Evolutionary conservation across 1,139 yeast species (phyloP), one percentile per base, ranked within the genome.

Genomic region (Suhomyces bolitotheri): DNA sequence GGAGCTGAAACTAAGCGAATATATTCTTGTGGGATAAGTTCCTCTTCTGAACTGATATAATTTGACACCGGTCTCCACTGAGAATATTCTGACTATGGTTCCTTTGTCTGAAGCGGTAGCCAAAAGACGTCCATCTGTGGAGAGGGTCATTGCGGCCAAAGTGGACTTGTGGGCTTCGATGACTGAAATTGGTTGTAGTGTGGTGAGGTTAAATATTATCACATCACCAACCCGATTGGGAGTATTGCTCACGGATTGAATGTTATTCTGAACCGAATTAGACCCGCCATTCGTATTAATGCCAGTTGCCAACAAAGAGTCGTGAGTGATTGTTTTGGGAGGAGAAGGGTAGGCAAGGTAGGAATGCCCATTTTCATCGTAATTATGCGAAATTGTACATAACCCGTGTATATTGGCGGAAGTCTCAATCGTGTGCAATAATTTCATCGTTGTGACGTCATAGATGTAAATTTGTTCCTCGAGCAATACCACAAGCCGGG

Each of bases 41-140:
- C 98, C 98, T 54, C 97, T 73, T 48, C 98, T 73, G 60, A 92
- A 92, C 58, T 92, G 97, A 54, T 79, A 88, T 33, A 90, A 63
- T 52, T 90, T 87, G 14, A 78, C 73, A 0, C 97, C 97, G 0
- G 86, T 76, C 17, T 82, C 84, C 1, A 88, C 88, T n/a, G 82
- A 73, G 53, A 92, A 92, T 2, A 92, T 87, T 39, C 98, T 69
- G 2, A 92, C 80, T 29, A 92, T 88, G 0, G 98, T 92, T 4
- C 98, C 98, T 55, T 89, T 89, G 47, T 88, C 96, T 12, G 96
- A 86, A 1, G 97, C 96, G 0, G 97, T 89, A 1, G 97, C 97
- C 32, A 92, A 66, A 32, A 88, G 59, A 0, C 82, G 70, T 1
- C 98, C 98, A 54, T 89, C 95, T 29, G 71, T 68, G 46, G 92